A percentile compares a stretch with the other conserved stretches of the same genome.
These are phyloP conservation scores for Rhododendron mucronatum DNA, from an alignment of 148 eudicot genomes.

Conservation along the genomic window DNA sequence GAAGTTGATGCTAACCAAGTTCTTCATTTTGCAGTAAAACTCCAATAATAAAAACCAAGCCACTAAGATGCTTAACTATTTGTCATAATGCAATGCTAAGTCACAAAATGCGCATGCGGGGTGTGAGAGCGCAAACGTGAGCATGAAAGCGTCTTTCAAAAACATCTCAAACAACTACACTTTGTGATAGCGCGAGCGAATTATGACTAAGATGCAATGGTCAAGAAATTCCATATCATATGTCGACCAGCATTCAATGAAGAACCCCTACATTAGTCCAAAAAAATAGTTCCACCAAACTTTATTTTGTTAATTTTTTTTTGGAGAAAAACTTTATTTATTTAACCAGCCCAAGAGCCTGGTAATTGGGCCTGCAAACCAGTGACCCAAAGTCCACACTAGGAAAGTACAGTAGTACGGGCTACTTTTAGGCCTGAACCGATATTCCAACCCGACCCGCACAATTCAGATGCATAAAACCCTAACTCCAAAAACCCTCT, in stretches of 20 bases:
- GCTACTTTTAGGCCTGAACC: neutral
- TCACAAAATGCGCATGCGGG: no score
- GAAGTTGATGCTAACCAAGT: neutral
- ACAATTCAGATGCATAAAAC: neutral
- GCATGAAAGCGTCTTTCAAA: no score
- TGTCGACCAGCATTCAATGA: no score
- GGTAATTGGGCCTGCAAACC: neutral
- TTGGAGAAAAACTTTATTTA: neutral
- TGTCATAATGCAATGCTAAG: neutral
- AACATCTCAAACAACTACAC: no score
- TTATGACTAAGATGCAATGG: no score
- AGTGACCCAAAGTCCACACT: neutral
- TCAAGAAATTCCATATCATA: no score
- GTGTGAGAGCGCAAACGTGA: no score
- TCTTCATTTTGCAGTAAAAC: neutral
- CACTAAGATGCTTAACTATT: neutral
- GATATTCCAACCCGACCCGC: slow-evolving; percentile 1
- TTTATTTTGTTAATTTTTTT: no score
- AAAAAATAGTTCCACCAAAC: neutral
- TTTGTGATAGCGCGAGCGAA: no score
- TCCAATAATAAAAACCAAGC: neutral
- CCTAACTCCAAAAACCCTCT: slow-evolving; percentile 9
- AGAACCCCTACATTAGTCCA: no score
- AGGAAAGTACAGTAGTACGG: no score
- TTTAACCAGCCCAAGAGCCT: neutral